Evolutionary conservation across 805 yeast genomes (phyloP).

Genomic region (Ogataea dorogensis): DNA sequence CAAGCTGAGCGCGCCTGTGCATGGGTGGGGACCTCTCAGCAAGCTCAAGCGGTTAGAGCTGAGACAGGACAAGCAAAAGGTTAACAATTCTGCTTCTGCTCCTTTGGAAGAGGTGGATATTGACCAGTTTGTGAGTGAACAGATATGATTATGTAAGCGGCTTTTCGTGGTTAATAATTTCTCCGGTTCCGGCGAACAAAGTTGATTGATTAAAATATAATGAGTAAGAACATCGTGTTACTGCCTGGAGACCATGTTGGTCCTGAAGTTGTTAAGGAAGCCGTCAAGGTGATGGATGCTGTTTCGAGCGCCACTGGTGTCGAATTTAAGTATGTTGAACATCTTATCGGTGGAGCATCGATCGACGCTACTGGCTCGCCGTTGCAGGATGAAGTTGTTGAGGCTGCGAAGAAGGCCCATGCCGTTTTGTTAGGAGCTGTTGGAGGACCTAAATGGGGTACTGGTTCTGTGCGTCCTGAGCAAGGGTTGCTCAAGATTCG

Average conservation of each 20-base stretch:
- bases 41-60: slow-evolving; percentile 63
- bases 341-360: slow-evolving; percentile 97
- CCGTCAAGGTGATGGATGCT: slow-evolving; percentile 85
- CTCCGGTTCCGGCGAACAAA: slow-evolving; percentile 18
- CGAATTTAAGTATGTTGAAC: slow-evolving; percentile 74
- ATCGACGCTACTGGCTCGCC: slow-evolving; percentile 96
- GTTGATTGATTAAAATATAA: neutral
- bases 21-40: slow-evolving; percentile 73
- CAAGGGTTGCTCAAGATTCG: slow-evolving; percentile 93
- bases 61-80: slow-evolving; percentile 48
- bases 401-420: slow-evolving; percentile 80
- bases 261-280: slow-evolving; percentile 83
- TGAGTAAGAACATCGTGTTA: slow-evolving; percentile 65
- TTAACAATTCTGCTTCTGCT: slow-evolving; percentile 62
- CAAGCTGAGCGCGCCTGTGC: slow-evolving; percentile 63
- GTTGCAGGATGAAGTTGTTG: slow-evolving; percentile 79
- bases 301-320: slow-evolving; percentile 59
- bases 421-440: slow-evolving; percentile 98
- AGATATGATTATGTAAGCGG: slow-evolving; percentile 40
- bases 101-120: slow-evolving; percentile 71
- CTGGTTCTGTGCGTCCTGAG: slow-evolving; percentile 94
- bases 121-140: slow-evolving; percentile 63
- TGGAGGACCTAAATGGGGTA: slow-evolving; percentile 99
- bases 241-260: slow-evolving; percentile 98
- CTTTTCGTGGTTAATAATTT: no score